phyloP scores from a whole-genome alignment of 306 rosid genomes.

The Lotus japonicus region DNA sequence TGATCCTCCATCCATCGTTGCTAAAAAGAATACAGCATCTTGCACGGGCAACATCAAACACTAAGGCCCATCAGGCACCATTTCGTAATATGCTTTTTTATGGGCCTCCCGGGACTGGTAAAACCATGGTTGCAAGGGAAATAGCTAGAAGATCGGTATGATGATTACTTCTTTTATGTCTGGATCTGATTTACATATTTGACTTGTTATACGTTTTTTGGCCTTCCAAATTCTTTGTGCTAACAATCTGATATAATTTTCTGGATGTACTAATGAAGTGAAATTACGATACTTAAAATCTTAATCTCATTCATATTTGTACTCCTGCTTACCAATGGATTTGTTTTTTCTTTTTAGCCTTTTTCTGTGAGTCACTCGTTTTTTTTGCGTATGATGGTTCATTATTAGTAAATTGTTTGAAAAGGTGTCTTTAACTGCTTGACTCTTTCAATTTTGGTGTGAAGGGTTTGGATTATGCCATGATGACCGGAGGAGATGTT shows the following conservation, averaged over 20 bases:
- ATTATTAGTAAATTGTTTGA: background rate
- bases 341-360: background rate
- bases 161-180: background rate
- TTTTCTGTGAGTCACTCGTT: background rate
- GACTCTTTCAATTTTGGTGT: conserved; percentile 13
- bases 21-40: conserved; percentile 84
- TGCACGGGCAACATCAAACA: conserved; percentile 89
- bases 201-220: conserved; percentile 7
- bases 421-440: background rate
- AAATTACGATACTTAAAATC: background rate
- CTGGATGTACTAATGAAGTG: background rate
- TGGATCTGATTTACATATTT: background rate
- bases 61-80: conserved; percentile 94
- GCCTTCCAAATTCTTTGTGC: background rate
- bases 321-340: background rate
- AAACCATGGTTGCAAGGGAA: conserved; percentile 99
- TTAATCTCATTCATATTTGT: background rate
- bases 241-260: background rate
- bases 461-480: conserved; percentile 99
- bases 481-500: conserved; percentile 99
- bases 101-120: conserved; percentile 99
- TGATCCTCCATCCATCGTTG: conserved; percentile 86
- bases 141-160: conserved; percentile 91
- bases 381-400: conserved; percentile 6
- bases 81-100: conserved; percentile 95